Evolutionary conservation across 192 early-diverging fungal genomes (phyloP), one percentile per base, ranked within the genome.

Genomic region (Coemansia sp.): DNA sequence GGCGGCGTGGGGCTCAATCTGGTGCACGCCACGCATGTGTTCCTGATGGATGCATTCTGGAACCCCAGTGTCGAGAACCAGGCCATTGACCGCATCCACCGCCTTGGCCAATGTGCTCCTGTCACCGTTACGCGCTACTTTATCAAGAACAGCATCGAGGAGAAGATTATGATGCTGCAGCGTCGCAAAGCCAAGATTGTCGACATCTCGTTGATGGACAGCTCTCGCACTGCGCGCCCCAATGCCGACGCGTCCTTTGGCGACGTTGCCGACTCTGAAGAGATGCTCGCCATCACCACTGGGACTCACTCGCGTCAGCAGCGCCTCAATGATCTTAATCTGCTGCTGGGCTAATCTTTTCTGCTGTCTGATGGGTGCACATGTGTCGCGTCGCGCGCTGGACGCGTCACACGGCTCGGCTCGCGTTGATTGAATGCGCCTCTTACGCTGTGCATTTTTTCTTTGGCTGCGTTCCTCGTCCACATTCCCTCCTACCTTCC

Each of bases 131-230:
- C 82, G 21, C 82, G 90, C 31, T 86, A 90, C 50, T 82, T 92
- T 63, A 78, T 92, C 22, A 60, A 83, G 22, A 74, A 84, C 51
- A 87, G 89, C 58, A 88, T 97, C 2, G 95, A 97, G 65, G 92
- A 95, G 74, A 88, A 87, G 71, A 94, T 97, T 58, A 63, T 94
- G 65, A 60, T 67, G 52, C 84, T 97, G 19, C 94, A 96, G 65
- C 76, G 85, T 16, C 82, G 87, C 47, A 97, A 97, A 82, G 86
- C 69, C 71, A 81, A 57, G 58, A 86, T 83, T 21, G 69, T 64
- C 5, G 78, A 81, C 44, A 69, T 81, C 52, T 81, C 78, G 65
- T 54, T 81, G 62, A 74, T 81, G 78, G 78, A 81, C 60, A 81
- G 67, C 62, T 72, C 60, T 2, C 71, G 71, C 61, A 31, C 27